These are phyloP conservation scores for Wickerhamiella sergipiensis DNA, from an alignment of 805 yeast species.

Conservation along the genomic window DNA sequence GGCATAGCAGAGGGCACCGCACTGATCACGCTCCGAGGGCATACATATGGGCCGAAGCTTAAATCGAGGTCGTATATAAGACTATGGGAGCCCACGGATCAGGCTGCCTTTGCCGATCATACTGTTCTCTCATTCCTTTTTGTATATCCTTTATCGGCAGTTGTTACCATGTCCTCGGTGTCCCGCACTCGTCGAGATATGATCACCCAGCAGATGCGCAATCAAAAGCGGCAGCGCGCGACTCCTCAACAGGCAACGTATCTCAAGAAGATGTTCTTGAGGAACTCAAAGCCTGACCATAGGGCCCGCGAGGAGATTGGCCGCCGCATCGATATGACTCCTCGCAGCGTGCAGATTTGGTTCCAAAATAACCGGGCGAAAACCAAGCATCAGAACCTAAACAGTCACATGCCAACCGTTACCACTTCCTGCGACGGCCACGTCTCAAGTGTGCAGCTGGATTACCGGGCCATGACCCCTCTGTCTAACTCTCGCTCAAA, in stretches of 20 bases:
- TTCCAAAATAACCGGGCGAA: conserved; percentile 64
- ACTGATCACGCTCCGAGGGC: neutral
- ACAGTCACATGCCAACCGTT: neutral
- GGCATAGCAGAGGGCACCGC: neutral
- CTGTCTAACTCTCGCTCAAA: neutral
- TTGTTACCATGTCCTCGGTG: neutral
- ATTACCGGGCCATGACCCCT: neutral
- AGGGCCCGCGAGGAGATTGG: conserved; percentile 34
- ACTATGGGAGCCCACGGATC: neutral
- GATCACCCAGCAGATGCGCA: conserved; percentile 25
- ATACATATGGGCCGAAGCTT: neutral
- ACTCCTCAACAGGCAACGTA: conserved; percentile 66
- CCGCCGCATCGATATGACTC: conserved; percentile 65
- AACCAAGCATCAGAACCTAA: conserved; percentile 26
- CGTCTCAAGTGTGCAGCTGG: conserved; percentile 8
- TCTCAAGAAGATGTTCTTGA: conserved; percentile 53
- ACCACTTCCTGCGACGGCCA: conserved; percentile 6
- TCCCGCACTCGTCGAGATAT: neutral
- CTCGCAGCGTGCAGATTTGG: conserved; percentile 84
- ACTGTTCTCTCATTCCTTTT: neutral
- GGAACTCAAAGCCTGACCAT: conserved; percentile 55
- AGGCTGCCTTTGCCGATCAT: neutral
- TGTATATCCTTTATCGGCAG: neutral
- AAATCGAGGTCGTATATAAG: neutral
- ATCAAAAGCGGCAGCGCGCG: conserved; percentile 50